Evolutionary conservation across 805 yeast species (phyloP).

Genomic region (Brettanomyces bruxellensis): DNA sequence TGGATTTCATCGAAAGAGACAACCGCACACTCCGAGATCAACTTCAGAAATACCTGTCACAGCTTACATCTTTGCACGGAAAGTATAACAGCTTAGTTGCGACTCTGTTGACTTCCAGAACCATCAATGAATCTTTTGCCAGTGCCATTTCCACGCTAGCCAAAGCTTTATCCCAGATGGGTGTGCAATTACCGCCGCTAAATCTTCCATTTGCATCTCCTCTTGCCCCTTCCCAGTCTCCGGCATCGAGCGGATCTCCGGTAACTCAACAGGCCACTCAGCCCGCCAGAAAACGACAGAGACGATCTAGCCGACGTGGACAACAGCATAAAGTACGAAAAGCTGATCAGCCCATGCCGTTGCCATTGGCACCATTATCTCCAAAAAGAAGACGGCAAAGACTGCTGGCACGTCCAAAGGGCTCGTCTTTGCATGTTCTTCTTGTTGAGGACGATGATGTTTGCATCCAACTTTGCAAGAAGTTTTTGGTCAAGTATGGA

Average conservation of each 20-base stretch:
- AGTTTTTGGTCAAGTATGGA: slow-evolving; percentile 78
- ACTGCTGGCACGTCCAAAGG: slow-evolving; percentile 21
- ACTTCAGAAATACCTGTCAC: slow-evolving; percentile 26
- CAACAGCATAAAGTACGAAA: slow-evolving; percentile 5
- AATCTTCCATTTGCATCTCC: slow-evolving; percentile 36
- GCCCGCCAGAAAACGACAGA: background rate
- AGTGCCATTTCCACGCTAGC: slow-evolving; percentile 42
- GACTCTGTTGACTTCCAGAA: slow-evolving; percentile 46
- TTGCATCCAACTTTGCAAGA: slow-evolving; percentile 74
- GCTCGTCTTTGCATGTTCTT: slow-evolving; percentile 50
- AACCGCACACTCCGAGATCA: slow-evolving; percentile 21
- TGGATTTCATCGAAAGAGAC: slow-evolving; percentile 22
- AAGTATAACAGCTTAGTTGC: slow-evolving; percentile 61
- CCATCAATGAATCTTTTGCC: slow-evolving; percentile 47
- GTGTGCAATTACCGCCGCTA: slow-evolving; percentile 59
- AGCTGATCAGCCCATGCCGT: slow-evolving; percentile 4
- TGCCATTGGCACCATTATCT: slow-evolving; percentile 2
- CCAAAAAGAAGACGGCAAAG: slow-evolving; percentile 8
- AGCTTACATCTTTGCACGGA: slow-evolving; percentile 35
- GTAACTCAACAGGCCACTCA: background rate
- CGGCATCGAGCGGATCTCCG: background rate
- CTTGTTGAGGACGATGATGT: slow-evolving; percentile 76
- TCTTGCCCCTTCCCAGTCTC: background rate
- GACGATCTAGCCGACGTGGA: background rate
- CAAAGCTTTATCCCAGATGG: slow-evolving; percentile 42